Percentiles rank a stretch among this genome's conserved stretches.
phyloP scores from a whole-genome alignment of 2,329 filamentous ascomycete species.

The Fusarium drepaniforme region DNA sequence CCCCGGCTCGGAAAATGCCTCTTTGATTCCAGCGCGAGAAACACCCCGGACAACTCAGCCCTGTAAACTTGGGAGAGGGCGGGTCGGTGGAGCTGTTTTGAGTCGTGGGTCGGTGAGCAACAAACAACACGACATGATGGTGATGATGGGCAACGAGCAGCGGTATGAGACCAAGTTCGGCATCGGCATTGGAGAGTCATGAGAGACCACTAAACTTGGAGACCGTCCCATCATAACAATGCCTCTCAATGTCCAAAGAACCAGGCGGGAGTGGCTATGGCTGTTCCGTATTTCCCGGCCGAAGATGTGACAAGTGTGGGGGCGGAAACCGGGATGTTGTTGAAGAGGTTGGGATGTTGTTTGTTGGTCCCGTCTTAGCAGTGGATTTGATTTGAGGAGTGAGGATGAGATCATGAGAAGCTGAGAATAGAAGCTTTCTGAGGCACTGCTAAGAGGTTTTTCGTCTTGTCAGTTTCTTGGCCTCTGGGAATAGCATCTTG shows the following conservation, averaged over 20 bases:
- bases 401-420: conserved; percentile 28
- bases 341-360: conserved; percentile 22
- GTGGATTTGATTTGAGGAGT: conserved; percentile 16
- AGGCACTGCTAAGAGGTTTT: conserved; percentile 13
- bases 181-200: not conserved
- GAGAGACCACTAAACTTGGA: not conserved
- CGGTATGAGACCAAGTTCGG: not conserved
- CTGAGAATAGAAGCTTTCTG: conserved; percentile 38
- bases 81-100: conserved; percentile 2
- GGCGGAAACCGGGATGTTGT: conserved; percentile 14
- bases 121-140: not conserved
- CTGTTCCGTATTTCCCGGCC: not conserved
- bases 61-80: conserved; percentile 22
- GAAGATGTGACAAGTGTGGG: conserved; percentile 30
- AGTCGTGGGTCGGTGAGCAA: conserved; percentile 10
- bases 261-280: conserved; percentile 15
- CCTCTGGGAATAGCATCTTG: conserved; percentile 17
- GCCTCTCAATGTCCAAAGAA: conserved; percentile 5
- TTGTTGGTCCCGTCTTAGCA: conserved; percentile 5
- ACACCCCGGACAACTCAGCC: conserved; percentile 37
- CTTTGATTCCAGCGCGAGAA: conserved; percentile 1
- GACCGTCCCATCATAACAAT: conserved; percentile 11
- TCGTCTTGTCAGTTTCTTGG: not conserved
- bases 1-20: conserved; percentile 10
- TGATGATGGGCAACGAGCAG: not conserved